These are phyloP conservation scores for Aspergillus avenaceus DNA, from an alignment of 495 filamentous ascomycete species.

Conservation along the genomic window DNA sequence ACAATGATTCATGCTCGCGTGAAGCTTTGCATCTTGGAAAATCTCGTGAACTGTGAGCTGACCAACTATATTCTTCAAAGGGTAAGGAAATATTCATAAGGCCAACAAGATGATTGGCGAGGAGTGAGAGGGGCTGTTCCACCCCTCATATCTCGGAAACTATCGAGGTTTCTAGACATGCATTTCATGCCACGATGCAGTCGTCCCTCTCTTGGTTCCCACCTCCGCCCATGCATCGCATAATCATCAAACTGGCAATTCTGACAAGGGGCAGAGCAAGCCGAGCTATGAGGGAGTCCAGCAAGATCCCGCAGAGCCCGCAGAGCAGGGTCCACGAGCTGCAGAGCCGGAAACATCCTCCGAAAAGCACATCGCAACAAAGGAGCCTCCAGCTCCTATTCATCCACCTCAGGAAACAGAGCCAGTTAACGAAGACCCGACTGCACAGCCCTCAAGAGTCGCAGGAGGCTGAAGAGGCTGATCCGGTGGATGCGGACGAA, in stretches of 20 bases:
- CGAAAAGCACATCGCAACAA: background rate
- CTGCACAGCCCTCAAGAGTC: background rate
- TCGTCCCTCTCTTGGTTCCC: background rate
- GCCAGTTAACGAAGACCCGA: background rate
- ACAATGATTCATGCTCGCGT: background rate
- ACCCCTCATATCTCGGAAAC: background rate
- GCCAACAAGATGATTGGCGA: too few species aligned
- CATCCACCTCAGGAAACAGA: background rate
- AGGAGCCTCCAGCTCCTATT: background rate
- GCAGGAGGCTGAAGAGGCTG: conserved; percentile 5
- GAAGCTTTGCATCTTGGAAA: background rate
- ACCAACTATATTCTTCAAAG: background rate
- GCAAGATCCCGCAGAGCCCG: background rate
- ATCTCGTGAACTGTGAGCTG: background rate
- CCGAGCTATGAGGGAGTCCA: background rate
- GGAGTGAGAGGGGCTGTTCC: background rate
- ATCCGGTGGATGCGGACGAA: conserved; percentile 4
- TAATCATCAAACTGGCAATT: conserved; percentile 9
- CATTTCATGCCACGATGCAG: background rate
- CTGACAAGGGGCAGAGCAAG: background rate
- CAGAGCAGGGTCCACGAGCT: background rate
- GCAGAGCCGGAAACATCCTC: background rate
- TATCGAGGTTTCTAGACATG: too few species aligned
- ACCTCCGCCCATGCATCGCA: background rate
- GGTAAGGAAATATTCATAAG: background rate